Evolutionary conservation across 2,329 filamentous ascomycete genomes (phyloP), one percentile per base, ranked within the genome.

Genomic region (Hymenoscyphus repandus): DNA sequence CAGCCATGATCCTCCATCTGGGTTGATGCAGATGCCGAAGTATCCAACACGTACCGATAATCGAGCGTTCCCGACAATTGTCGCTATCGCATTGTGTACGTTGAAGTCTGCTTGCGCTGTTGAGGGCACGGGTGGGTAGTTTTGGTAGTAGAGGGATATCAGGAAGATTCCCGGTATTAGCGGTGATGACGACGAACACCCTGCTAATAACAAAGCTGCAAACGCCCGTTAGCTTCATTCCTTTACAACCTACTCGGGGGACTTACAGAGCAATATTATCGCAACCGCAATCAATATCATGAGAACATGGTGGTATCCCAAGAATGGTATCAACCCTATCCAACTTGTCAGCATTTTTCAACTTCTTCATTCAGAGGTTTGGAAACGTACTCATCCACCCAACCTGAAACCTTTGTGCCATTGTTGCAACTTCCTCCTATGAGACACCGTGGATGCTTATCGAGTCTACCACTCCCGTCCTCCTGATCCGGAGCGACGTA

Each of bases 111-210:
- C 90, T 72, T 97, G 92, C 9, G 92, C 80, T 5, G 90, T 88
- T 62, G 88, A 83, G 60, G 92, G 92, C 27, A 80, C 75, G 2
- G 93, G 88, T 17, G 84, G 82, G 72, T 96, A 96, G 56, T 80
- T 77, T 68, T 95, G 76, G 75, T 68, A 99, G 80, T 95, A 97
- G 64, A 99, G 82, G n/a, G 91, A 96, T 59, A 99, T 88, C 61
- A 99, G 83, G 78, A 96, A 99, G 71, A 99, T 97, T 66, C 85
- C 84, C 22, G 93, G 93, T 62, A 99, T 96, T 22, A 95, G 76
- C 2, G 92, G 93, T 46, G 92, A 96, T 37, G 92, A 96, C 9
- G 92, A 97, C 4, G 93, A 97, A 72, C 93, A 99, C 64, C 93
- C 93, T 65, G 93, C 92, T 60, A 99, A 55, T 64, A 99, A 74